Evolutionary conservation across 2,329 filamentous ascomycete species (phyloP), one percentile per base, ranked within the genome.

Genomic region (Fusarium abutilonis): DNA sequence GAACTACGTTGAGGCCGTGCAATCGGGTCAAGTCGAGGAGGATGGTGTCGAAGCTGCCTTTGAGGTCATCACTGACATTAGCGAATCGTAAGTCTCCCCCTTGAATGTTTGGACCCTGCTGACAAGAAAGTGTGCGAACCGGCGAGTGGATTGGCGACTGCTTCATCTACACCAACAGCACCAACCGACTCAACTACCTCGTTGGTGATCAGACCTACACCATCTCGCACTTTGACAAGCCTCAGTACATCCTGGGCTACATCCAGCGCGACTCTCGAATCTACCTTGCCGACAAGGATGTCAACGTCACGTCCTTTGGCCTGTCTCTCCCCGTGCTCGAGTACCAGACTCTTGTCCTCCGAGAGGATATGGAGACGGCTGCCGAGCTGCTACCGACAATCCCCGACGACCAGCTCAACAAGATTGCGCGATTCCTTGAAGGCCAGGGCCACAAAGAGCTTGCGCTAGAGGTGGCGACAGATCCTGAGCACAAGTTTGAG

Each of bases 141-240:
- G 95, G 94, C 69, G 91, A 96, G 80, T 99, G 95, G 95, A 91
- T 99, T 54, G 95, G 95, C 62, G 95, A 99, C 80, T 97, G 94
- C 81, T 97, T 99, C 83, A 93, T 98, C 75, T 99, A 98, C 84
- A 97, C 95, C 52, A 98, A 96, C 83, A 91, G 86, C 76, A 96
- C 93, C 9, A 97, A 98, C 82, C 91, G 95, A 61, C 83, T 99
- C 58, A 98, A 98, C 82, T 98, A 98, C 80, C 87, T 99, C 19
- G 94, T 99, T 13, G 95, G 95, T 66, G 95, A 98, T 78, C 93
- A 98, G 79, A 96, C 93, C 13, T 97, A 98, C 82, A 97, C 94
- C 4, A 91, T 99, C 66, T 95, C 93, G 11, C 94, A 98, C 79
- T 98, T 97, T 72, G 95, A 99, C 77, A 89, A 93, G 74, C 87